Base-by-base conservation (phyloP, 2,329 filamentous ascomycete genomes). In the Pestalotiopsis sp. region DNA sequence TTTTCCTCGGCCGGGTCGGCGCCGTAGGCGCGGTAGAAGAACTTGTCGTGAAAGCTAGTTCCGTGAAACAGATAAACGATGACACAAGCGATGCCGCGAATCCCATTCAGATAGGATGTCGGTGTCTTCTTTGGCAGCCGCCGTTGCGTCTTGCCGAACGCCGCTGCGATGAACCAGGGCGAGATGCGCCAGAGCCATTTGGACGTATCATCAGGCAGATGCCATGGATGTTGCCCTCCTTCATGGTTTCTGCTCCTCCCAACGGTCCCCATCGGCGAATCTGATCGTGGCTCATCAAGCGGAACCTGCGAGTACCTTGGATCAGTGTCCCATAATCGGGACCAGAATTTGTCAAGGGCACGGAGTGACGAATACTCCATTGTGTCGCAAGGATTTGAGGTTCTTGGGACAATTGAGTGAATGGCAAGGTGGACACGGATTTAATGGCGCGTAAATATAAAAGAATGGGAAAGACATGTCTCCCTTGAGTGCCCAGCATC, bases 51-150 rank as follows among this genome's bases (percentile, higher is more conserved):
- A 35, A 38, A 24, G 9, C 48, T 57, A 5, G n/a, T 22, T n/a
- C 55, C 44, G 11, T 67, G 65, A n/a, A 24, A 14, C 4, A 44
- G 10, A 40, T 56, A 67, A 9, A 67, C 65, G 22, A 67, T 39
- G 22, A 67, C 7, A 40, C 65, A 67, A 7, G 65, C 65, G 4
- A 67, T 9, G 58, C 65, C 65, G 24, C 65, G 65, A 2, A 67
- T 52, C 7, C 65, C 65, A n/a, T 61, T 67, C 39, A 67, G 30
- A 40, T 66, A 48, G 1, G 64, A 58, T 9, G 64, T 66, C 35
- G 64, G 40, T 13, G 64, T 35, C n/a, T 57, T 52, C 35, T 66
- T 40, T 10, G 64, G 52, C 5, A 58, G 55, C 7, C 35, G 26
- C 6, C 64, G 64, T 20, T 48, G 26, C 11, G 64, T 40, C 14